These are phyloP conservation scores for Hemileccinum impolitum DNA, from an alignment of 768 basidiomycete genomes.

Conservation along the genomic window DNA sequence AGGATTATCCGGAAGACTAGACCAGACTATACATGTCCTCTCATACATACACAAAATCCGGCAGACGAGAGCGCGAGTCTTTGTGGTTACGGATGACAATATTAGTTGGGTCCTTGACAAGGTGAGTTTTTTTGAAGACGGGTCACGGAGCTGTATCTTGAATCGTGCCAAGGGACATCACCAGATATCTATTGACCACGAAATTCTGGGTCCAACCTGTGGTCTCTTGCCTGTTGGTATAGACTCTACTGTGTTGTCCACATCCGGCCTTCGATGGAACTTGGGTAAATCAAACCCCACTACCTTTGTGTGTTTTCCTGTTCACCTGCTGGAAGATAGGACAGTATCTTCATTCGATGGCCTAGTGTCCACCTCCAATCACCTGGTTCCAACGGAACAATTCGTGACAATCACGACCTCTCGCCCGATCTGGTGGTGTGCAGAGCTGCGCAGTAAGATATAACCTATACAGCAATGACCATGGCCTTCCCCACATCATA, in stretches of 20 bases:
- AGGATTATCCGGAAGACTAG: slow-evolving; percentile 86
- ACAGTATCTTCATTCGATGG: slow-evolving; percentile 78
- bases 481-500: too few relatives aligned
- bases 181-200: slow-evolving; percentile 68
- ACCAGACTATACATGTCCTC: slow-evolving; percentile 91
- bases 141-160: not conserved
- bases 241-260: slow-evolving; percentile 71
- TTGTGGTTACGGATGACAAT: slow-evolving; percentile 85
- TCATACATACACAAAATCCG: slow-evolving; percentile 82
- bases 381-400: slow-evolving; percentile 65
- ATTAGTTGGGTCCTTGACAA: slow-evolving; percentile 84
- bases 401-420: slow-evolving; percentile 73
- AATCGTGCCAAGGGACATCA: slow-evolving; percentile 69
- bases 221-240: slow-evolving; percentile 93
- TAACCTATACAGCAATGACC: not conserved
- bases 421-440: slow-evolving; percentile 88
- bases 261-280: slow-evolving; percentile 87
- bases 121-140: slow-evolving; percentile 41
- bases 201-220: slow-evolving; percentile 79
- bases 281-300: slow-evolving; percentile 48
- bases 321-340: slow-evolving; percentile 40
- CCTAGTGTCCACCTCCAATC: slow-evolving; percentile 90
- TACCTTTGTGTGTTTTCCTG: slow-evolving; percentile 2
- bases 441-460: slow-evolving; percentile 47
- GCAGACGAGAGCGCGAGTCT: slow-evolving; percentile 53